phyloP scores from a whole-genome alignment of 2,329 filamentous ascomycete genomes.

The Ramularia collo-cygni region DNA sequence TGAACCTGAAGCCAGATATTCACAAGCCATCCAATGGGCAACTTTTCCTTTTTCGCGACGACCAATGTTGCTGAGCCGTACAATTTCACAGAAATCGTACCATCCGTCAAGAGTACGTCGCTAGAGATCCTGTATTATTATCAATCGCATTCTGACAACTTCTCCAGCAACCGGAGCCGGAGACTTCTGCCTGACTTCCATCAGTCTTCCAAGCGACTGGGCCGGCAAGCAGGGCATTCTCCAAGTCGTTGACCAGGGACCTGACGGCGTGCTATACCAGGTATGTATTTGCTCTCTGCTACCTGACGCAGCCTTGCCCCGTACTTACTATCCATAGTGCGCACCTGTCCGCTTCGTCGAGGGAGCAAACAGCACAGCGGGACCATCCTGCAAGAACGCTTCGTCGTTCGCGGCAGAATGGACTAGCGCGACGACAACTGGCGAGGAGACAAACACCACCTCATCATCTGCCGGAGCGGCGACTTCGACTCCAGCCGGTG shows the following conservation, averaged over 20 bases:
- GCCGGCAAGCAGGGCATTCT: conserved; percentile 24
- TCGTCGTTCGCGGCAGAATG: conserved; percentile 23
- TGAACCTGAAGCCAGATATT: no score
- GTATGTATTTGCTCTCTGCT: conserved; percentile 13
- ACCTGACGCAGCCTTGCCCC: neutral
- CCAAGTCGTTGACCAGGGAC: conserved; percentile 25
- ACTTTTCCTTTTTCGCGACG: conserved; percentile 25
- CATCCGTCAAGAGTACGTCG: no score
- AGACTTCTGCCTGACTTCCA: conserved; percentile 23
- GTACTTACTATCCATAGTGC: conserved; percentile 16
- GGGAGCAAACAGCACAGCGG: conserved; percentile 25
- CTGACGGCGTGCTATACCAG: conserved; percentile 28
- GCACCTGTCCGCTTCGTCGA: conserved; percentile 27
- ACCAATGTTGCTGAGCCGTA: conserved; percentile 23
- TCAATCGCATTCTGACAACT: no score
- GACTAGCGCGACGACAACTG: conserved; percentile 9
- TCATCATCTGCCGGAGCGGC: conserved; percentile 1
- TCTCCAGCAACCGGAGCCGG: conserved; percentile 25
- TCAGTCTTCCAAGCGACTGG: conserved; percentile 22
- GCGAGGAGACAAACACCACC: conserved; percentile 3
- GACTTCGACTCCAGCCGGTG: neutral
- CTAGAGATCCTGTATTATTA: no score
- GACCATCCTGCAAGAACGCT: conserved; percentile 21
- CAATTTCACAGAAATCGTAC: conserved; percentile 25
- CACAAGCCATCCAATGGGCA: conserved; percentile 23